These are phyloP conservation scores for Sarocladiaceae sp. DNA, from an alignment of 2,329 filamentous ascomycete genomes.

Conservation along the genomic window DNA sequence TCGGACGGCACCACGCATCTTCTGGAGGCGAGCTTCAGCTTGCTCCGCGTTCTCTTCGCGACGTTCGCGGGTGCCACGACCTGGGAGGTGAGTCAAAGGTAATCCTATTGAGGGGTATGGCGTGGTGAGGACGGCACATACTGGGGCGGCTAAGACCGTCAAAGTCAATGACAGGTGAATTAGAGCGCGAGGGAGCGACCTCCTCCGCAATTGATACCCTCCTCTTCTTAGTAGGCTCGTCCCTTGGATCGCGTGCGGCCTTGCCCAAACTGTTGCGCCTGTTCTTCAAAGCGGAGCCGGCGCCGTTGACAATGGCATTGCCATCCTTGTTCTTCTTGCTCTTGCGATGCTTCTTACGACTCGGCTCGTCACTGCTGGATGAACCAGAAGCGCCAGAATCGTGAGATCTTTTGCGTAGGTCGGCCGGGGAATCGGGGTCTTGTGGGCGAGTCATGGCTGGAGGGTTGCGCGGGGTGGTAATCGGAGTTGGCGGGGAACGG, in stretches of 20 bases:
- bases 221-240: conserved; percentile 40
- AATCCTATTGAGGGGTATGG: not conserved
- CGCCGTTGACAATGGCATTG: conserved; percentile 21
- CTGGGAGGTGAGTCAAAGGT: conserved; percentile 28
- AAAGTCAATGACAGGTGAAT: conserved; percentile 54
- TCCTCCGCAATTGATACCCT: conserved; percentile 4
- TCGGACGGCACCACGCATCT: conserved; percentile 55
- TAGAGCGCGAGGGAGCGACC: conserved; percentile 20
- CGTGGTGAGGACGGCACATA: conserved; percentile 23
- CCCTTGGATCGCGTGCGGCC: conserved; percentile 54
- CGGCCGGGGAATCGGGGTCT: conserved; percentile 1
- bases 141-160: conserved; percentile 56
- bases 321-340: conserved; percentile 16
- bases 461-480: conserved; percentile 1
- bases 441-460: conserved; percentile 21
- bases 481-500: conserved; percentile 6
- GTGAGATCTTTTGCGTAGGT: conserved; percentile 22
- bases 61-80: conserved; percentile 57
- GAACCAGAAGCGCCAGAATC: conserved; percentile 22
- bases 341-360: conserved; percentile 21
- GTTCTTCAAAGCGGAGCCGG: conserved; percentile 28
- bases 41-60: conserved; percentile 45
- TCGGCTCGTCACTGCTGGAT: conserved; percentile 23
- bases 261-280: conserved; percentile 52
- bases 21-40: conserved; percentile 45